Evolutionary conservation across 306 rosid genomes (phyloP).

Genomic region (Abrus pulchellus): DNA sequence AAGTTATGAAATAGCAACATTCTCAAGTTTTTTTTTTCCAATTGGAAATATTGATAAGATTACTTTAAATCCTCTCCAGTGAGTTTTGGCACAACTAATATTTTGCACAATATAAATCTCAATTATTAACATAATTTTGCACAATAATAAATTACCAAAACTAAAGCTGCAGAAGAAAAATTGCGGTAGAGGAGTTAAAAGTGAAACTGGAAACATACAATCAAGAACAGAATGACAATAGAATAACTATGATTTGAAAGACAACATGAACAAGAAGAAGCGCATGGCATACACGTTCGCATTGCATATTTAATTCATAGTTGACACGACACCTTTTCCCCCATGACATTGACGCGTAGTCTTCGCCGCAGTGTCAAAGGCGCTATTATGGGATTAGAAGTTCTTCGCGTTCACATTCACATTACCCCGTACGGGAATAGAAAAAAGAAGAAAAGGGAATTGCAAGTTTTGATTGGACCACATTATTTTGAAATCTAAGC

Average conservation of each 20-base stretch:
- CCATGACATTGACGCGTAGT: not conserved
- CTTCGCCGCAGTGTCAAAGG: not conserved
- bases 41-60: no score
- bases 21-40: no score
- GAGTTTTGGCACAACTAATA: no score
- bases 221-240: not conserved
- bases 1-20: no score
- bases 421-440: not conserved
- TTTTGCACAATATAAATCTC: no score
- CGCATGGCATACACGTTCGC: constrained; percentile 38
- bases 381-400: not conserved
- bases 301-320: constrained; percentile 1
- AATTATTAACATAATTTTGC: no score
- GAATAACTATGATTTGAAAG: not conserved
- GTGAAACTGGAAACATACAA: not conserved
- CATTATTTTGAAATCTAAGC: not conserved
- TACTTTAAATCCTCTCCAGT: no score
- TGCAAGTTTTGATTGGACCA: constrained; percentile 28
- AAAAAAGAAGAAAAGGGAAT: not conserved
- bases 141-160: no score
- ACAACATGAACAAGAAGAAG: not conserved
- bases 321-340: not conserved
- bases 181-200: no score
- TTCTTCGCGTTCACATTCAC: not conserved
- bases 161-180: no score